phyloP scores from a whole-genome alignment of 2,329 filamentous ascomycete genomes.

The Aspergillus sp. region DNA sequence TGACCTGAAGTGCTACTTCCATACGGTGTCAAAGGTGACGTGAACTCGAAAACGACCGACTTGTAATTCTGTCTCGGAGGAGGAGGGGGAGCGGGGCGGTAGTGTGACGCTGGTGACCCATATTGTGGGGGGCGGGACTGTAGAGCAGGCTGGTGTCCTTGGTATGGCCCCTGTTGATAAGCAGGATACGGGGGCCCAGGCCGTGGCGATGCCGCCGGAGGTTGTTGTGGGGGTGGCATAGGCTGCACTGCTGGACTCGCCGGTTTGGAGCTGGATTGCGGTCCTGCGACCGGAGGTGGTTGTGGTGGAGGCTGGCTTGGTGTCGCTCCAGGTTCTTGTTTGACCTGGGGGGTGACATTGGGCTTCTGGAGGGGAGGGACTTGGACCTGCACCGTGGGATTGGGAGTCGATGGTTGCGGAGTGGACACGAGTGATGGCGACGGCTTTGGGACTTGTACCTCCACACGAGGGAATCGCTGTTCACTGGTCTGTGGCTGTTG shows the following conservation, averaged over 20 bases:
- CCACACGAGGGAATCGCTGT: constrained; percentile 16
- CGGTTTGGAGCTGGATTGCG: constrained; percentile 11
- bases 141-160: constrained; percentile 30
- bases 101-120: constrained; percentile 32
- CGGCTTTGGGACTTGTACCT: constrained; percentile 19
- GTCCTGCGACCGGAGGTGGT: background rate
- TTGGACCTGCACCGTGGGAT: constrained; percentile 9
- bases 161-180: constrained; percentile 32
- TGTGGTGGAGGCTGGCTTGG: constrained; percentile 13
- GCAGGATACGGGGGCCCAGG: constrained; percentile 28
- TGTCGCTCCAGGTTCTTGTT: constrained; percentile 26
- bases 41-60: constrained; percentile 50
- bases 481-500: constrained; percentile 9
- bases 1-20: constrained; percentile 41
- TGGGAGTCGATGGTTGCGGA: constrained; percentile 6
- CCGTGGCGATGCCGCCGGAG: constrained; percentile 17
- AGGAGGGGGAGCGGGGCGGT: constrained; percentile 31
- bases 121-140: constrained; percentile 38
- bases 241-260: constrained; percentile 23
- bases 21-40: constrained; percentile 41
- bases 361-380: constrained; percentile 18
- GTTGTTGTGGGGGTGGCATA: constrained; percentile 23
- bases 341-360: constrained; percentile 20
- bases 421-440: constrained; percentile 3
- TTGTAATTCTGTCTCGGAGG: constrained; percentile 43